Conservation (phyloP, 1,284 basidiomycete genomes). For the Sutorius eximius region DNA sequence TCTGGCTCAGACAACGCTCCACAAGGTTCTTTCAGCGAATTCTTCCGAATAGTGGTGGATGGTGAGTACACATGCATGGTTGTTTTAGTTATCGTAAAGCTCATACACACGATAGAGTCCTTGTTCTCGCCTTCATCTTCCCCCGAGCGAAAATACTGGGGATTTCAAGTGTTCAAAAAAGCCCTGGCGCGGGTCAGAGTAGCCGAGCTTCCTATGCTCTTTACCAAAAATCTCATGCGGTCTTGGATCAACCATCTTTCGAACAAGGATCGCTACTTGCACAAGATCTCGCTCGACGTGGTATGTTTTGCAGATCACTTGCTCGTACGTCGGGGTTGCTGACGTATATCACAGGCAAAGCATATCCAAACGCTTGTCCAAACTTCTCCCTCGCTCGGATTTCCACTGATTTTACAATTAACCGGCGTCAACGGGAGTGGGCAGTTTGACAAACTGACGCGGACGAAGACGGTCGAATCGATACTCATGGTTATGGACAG, state of each 20-base stretch:
- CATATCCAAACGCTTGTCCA: slow-evolving; percentile 78
- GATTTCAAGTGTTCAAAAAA: slow-evolving; percentile 89
- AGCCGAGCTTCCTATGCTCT: slow-evolving; percentile 78
- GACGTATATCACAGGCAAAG: slow-evolving; percentile 50
- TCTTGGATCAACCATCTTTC: slow-evolving; percentile 96
- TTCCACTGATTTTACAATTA: slow-evolving; percentile 83
- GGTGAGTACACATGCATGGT: slow-evolving; percentile 48
- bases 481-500: slow-evolving; percentile 78
- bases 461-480: slow-evolving; percentile 90
- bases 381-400: slow-evolving; percentile 78
- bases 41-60: slow-evolving; percentile 89
- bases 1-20: slow-evolving; percentile 38
- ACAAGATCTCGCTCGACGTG: slow-evolving; percentile 83
- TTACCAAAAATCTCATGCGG: slow-evolving; percentile 95
- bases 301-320: slow-evolving; percentile 43
- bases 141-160: slow-evolving; percentile 91
- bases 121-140: slow-evolving; percentile 86
- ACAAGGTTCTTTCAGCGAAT: slow-evolving; percentile 81
- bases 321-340: neutral
- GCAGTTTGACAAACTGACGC: slow-evolving; percentile 91
- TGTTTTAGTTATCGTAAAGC: neutral
- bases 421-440: slow-evolving; percentile 84
- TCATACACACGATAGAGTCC: slow-evolving; percentile 59
- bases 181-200: slow-evolving; percentile 70
- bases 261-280: slow-evolving; percentile 82